Conservation (phyloP, 2,329 filamentous ascomycete species). For the Botrytis fabae region DNA sequence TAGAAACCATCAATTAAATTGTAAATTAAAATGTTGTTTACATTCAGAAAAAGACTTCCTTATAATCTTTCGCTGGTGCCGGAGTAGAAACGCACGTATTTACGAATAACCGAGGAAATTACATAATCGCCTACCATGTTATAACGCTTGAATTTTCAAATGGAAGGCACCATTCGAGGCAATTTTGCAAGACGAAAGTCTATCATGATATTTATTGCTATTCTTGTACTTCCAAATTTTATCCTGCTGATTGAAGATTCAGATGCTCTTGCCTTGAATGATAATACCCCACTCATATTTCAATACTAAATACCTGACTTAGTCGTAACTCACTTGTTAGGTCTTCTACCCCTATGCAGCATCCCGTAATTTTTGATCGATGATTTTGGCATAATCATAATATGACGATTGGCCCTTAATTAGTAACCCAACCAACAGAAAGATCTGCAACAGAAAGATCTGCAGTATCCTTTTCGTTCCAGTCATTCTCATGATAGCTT, state of each 20-base stretch:
- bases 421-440: neutral
- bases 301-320: neutral
- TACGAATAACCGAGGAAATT: neutral
- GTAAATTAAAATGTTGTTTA: neutral
- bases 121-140: neutral
- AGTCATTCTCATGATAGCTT: neutral
- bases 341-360: neutral
- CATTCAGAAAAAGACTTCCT: neutral
- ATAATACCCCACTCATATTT: neutral
- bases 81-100: neutral
- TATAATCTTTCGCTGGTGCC: neutral
- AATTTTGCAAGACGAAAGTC: neutral
- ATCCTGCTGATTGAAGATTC: neutral
- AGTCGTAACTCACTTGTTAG: neutral
- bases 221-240: too few species aligned
- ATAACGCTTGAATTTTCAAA: neutral
- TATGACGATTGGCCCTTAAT: neutral
- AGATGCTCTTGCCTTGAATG: neutral
- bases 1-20: neutral
- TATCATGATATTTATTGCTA: too few species aligned
- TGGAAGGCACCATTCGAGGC: neutral
- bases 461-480: neutral
- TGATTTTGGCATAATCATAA: neutral
- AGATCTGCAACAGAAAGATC: neutral
- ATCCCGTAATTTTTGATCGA: neutral